Base-by-base conservation (phyloP, 2,329 filamentous ascomycete genomes). In the Neofusicoccum ribis region DNA sequence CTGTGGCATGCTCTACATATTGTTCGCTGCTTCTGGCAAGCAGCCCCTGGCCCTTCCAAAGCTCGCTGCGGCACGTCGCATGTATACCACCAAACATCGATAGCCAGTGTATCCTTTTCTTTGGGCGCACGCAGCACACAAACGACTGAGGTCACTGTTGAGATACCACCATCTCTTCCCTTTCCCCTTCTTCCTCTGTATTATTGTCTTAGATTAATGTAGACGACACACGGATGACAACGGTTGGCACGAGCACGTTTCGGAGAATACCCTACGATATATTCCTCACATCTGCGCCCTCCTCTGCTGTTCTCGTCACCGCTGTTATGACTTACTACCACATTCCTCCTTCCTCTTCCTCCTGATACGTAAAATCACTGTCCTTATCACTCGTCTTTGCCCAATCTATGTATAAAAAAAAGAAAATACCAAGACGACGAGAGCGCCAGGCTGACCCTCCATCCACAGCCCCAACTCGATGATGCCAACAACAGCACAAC, bases 381-480 rank as follows among this genome's bases (percentile, higher is more conserved):
- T 73, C 72, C 70, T 71, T 73, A 73, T 71, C 69, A 70, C 70
- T 68, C 62, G 65, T 67, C 69, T 69, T 68, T 63, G 65, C 68
- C 70, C 68, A 70, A 71, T 72, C 71, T 71, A 69, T 63, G 5
- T 34, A 52, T 41, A 63, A 68, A 68, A 68, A 71, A 70, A 74
- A 74, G 73, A 69, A 74, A 74, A 71, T 72, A 69, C 68, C 69
- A 68, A 69, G 65, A 54, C 64, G 65, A 69, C 68, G 69, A 65
- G 69, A 65, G 63, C 60, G n/a, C 23, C 36, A 43, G 31, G 44
- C 52, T 59, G 23, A 51, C 41, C 27, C 39, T 39, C 20, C 64
- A 62, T 68, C 70, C 67, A 67, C 66, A 64, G 65, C 65, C 36
- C 63, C 54, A 70, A 7, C 11, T 41, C 27, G 43, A 39, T 47